Conservation (phyloP, 2,329 filamentous ascomycete genomes). For the Zymoseptoria tritici region DNA sequence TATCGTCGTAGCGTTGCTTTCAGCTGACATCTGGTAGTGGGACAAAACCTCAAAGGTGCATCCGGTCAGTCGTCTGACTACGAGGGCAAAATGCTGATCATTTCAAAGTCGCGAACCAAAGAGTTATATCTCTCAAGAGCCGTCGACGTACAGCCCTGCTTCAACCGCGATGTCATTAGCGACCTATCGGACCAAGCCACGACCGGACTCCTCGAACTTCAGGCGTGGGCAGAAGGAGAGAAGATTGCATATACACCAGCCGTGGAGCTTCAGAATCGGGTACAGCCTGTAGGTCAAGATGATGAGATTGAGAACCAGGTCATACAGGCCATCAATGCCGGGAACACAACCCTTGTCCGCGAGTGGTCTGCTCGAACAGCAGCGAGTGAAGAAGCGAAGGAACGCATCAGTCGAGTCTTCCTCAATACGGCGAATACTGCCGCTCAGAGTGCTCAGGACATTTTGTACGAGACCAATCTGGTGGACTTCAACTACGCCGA, state of each 20-base stretch:
- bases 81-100: conserved; percentile 15
- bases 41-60: conserved; percentile 92
- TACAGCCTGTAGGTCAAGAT: conserved; percentile 56
- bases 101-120: conserved; percentile 76
- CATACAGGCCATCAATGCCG: conserved; percentile 75
- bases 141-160: conserved; percentile 95
- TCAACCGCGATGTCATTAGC: conserved; percentile 94
- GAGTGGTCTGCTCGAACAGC: conserved; percentile 72
- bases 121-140: conserved; percentile 93
- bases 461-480: conserved; percentile 70
- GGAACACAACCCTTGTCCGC: conserved; percentile 67
- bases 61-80: conserved; percentile 5
- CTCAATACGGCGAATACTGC: conserved; percentile 83
- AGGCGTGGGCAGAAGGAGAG: conserved; percentile 94
- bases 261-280: conserved; percentile 26
- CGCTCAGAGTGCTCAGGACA: conserved; percentile 64
- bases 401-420: conserved; percentile 83
- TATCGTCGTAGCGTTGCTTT: conserved; percentile 12
- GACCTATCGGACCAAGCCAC: conserved; percentile 95
- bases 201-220: conserved; percentile 88
- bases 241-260: conserved; percentile 61
- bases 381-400: conserved; percentile 54
- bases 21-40: conserved; percentile 55
- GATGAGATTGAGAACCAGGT: conserved; percentile 87
- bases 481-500: conserved; percentile 92